These are phyloP conservation scores for Dactylonectria macrodidyma DNA, from an alignment of 2,329 filamentous ascomycete species.

Conservation along the genomic window DNA sequence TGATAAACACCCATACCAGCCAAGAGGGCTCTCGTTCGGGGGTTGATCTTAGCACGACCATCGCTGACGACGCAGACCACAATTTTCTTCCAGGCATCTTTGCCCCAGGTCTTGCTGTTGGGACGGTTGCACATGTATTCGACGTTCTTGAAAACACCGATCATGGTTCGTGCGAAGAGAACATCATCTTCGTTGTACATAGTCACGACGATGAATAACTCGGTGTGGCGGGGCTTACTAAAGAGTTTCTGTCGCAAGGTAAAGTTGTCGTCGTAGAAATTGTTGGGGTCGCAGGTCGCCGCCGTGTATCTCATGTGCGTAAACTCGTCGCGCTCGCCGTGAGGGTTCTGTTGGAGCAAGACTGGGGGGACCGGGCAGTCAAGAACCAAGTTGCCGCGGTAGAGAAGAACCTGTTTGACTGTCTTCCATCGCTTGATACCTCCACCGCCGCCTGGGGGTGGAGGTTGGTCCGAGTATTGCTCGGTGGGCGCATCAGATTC, in stretches of 20 bases:
- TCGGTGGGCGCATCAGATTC: slow-evolving; percentile 62
- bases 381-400: slow-evolving; percentile 95
- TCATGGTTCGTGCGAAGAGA: slow-evolving; percentile 94
- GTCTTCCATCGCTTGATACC: slow-evolving; percentile 93
- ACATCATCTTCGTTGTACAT: slow-evolving; percentile 99
- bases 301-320: slow-evolving; percentile 95
- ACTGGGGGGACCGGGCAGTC: slow-evolving; percentile 95
- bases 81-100: slow-evolving; percentile 99
- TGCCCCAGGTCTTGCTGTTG: slow-evolving; percentile 97
- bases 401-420: slow-evolving; percentile 97
- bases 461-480: slow-evolving; percentile 62
- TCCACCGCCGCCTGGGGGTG: slow-evolving; percentile 54
- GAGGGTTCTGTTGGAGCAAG: slow-evolving; percentile 88
- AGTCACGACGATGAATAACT: slow-evolving; percentile 95
- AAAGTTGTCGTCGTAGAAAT: slow-evolving; percentile 92
- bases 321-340: slow-evolving; percentile 92
- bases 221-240: slow-evolving; percentile 91
- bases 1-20: slow-evolving; percentile 97
- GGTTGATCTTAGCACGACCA: slow-evolving; percentile 96
- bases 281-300: slow-evolving; percentile 91
- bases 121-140: slow-evolving; percentile 97
- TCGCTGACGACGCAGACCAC: slow-evolving; percentile 98
- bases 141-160: slow-evolving; percentile 98
- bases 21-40: slow-evolving; percentile 88
- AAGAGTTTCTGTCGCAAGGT: slow-evolving; percentile 93